These are phyloP conservation scores for Yamadazyma jaroonii DNA, from an alignment of 1,139 yeast species.

Conservation along the genomic window DNA sequence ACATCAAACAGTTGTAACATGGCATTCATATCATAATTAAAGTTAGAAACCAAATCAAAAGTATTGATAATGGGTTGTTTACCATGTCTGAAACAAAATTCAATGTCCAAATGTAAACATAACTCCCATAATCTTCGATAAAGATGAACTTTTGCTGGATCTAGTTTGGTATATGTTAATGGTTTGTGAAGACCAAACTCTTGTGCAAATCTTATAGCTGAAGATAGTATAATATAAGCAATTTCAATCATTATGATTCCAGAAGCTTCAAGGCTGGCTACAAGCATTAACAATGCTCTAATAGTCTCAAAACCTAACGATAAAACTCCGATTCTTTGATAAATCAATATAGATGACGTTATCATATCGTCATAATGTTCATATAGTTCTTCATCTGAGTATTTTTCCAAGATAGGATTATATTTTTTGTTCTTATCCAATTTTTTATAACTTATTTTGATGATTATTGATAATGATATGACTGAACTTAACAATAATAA, in stretches of 20 bases:
- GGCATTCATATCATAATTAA: slow-evolving; percentile 7
- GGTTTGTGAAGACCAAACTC: slow-evolving; percentile 65
- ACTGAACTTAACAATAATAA: slow-evolving; percentile 8
- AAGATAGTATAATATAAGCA: slow-evolving; percentile 43
- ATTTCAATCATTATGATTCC: slow-evolving; percentile 38
- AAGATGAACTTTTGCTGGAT: slow-evolving; percentile 31
- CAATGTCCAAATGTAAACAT: slow-evolving; percentile 53
- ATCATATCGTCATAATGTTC: slow-evolving; percentile 22
- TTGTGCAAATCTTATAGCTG: slow-evolving; percentile 58
- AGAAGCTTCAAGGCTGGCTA: slow-evolving; percentile 41
- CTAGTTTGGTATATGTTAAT: slow-evolving; percentile 43
- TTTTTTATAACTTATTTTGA: slow-evolving; percentile 13
- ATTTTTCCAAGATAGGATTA: slow-evolving; percentile 2
- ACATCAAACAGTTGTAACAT: slow-evolving; percentile 4
- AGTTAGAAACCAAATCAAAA: slow-evolving; percentile 31
- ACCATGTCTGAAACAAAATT: slow-evolving; percentile 53
- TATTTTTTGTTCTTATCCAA: background rate
- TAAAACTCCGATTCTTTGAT: slow-evolving; percentile 43
- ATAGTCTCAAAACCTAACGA: slow-evolving; percentile 52
- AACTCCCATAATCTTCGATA: slow-evolving; percentile 53
- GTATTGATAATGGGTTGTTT: slow-evolving; percentile 55
- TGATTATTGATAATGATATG: slow-evolving; percentile 7
- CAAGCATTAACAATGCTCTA: slow-evolving; percentile 45
- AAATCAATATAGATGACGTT: slow-evolving; percentile 42
- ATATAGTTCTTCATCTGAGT: slow-evolving; percentile 11